A percentile compares a stretch with the other conserved stretches of the same genome.
Conservation (phyloP, 2,329 filamentous ascomycete species). For the Xylaria sp. region DNA sequence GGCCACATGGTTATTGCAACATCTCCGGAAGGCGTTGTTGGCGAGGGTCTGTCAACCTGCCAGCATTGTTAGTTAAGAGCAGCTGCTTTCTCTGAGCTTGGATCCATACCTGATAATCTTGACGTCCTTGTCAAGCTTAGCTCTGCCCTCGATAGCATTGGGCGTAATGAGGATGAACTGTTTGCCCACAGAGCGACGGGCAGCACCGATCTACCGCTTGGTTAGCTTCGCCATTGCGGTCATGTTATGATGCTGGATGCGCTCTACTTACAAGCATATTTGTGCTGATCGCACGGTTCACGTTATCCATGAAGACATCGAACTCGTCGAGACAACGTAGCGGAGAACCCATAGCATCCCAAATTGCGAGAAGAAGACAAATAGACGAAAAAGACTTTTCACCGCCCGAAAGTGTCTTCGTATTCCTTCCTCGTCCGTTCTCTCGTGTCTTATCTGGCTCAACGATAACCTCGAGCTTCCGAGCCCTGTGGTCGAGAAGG, state of each 20-base stretch:
- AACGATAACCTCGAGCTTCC: constrained; percentile 80
- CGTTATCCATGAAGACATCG: constrained; percentile 98
- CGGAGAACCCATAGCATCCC: constrained; percentile 98
- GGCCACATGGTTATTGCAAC: constrained; percentile 36
- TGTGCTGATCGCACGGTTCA: constrained; percentile 93
- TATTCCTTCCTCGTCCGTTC: constrained; percentile 78
- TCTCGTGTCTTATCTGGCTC: constrained; percentile 76
- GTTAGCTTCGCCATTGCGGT: constrained; percentile 37
- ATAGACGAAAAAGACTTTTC: constrained; percentile 99
- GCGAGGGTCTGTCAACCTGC: constrained; percentile 68
- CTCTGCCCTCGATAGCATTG: constrained; percentile 77
- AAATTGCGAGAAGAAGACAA: constrained; percentile 89
- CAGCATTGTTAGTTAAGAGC: constrained; percentile 43
- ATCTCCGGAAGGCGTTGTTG: constrained; percentile 60
- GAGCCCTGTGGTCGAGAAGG: constrained; percentile 78
- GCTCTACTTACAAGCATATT: constrained; percentile 81
- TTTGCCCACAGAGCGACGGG: constrained; percentile 84
- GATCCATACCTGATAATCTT: constrained; percentile 74
- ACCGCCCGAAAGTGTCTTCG: constrained; percentile 92
- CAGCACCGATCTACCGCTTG: constrained; percentile 75
- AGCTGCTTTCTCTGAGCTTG: background rate
- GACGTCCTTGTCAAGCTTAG: constrained; percentile 73
- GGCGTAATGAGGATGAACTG: constrained; percentile 98
- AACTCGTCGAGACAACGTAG: constrained; percentile 97
- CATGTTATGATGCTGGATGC: background rate